Conservation (phyloP, 2,329 filamentous ascomycete genomes). For the Ascochyta rabiei region DNA sequence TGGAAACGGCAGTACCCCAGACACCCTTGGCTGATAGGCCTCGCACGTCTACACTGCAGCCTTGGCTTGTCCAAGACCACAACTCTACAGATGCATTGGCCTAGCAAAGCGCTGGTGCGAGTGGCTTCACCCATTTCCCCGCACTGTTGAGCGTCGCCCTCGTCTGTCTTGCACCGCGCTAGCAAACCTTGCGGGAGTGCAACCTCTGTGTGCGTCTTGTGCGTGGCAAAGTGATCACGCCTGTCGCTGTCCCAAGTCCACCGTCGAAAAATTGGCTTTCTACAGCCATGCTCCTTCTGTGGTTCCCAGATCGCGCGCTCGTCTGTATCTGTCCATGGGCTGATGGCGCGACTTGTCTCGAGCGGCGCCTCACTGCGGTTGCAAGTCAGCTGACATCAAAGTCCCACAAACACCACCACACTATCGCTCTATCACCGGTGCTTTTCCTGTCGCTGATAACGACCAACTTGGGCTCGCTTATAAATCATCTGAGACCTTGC, state of each 20-base stretch:
- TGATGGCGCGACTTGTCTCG: conserved; percentile 8
- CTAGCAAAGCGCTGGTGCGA: conserved; percentile 17
- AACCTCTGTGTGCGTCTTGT: conserved; percentile 5
- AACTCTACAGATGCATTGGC: conserved; percentile 22
- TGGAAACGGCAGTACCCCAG: conserved; percentile 22
- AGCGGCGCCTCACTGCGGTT: conserved; percentile 8
- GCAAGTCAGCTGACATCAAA: conserved; percentile 20
- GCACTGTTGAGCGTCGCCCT: conserved; percentile 31
- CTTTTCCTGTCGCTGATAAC: conserved; percentile 1
- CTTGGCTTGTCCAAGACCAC: not conserved
- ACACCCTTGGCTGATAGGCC: conserved; percentile 10
- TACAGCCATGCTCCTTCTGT: not conserved
- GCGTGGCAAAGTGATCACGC: conserved; percentile 4
- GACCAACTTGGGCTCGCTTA: not conserved
- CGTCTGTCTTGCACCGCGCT: conserved; percentile 25
- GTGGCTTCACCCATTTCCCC: conserved; percentile 36
- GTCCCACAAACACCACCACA: conserved; percentile 9
- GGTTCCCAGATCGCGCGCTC: conserved; percentile 16
- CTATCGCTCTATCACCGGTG: conserved; percentile 16
- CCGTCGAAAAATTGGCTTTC: not conserved
- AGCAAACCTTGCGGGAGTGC: conserved; percentile 22
- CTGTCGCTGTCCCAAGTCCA: conserved; percentile 12
- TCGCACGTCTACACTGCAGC: conserved; percentile 2
- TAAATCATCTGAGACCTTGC: not conserved
- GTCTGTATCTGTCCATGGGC: conserved; percentile 10